Conservation (phyloP, 441 rosid genomes). For the Metrosideros polymorpha region DNA sequence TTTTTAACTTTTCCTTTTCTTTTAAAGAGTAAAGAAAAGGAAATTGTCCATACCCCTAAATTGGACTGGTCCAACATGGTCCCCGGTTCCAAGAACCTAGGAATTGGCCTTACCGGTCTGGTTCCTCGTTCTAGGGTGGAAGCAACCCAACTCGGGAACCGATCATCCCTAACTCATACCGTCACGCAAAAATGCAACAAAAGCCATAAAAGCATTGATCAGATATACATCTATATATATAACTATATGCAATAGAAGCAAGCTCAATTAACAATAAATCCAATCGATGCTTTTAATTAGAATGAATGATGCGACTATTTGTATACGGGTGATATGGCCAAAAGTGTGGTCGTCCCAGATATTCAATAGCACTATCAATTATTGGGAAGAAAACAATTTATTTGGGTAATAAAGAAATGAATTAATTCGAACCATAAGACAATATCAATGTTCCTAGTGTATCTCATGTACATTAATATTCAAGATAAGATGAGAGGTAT, state of each 20-base stretch:
- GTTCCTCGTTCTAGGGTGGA: too few species aligned
- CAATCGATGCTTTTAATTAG: neutral
- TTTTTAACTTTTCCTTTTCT: too few species aligned
- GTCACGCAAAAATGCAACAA: neutral
- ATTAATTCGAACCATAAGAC: neutral
- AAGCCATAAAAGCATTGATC: neutral
- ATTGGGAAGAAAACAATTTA: constrained; percentile 5
- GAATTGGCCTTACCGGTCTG: too few species aligned
- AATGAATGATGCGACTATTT: neutral
- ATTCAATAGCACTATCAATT: neutral
- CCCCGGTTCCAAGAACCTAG: too few species aligned
- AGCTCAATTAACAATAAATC: neutral
- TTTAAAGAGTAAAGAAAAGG: too few species aligned
- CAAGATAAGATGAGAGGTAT: neutral
- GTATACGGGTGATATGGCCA: neutral
- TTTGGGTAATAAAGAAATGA: neutral
- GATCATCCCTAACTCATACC: too few species aligned
- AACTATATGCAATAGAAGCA: neutral
- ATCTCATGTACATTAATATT: constrained; percentile 20
- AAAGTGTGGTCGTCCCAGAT: neutral
- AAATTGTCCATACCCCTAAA: too few species aligned
- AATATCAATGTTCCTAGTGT: constrained; percentile 7
- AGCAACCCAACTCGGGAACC: too few species aligned
- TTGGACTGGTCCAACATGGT: too few species aligned
- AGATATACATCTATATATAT: neutral